Conservation (phyloP, 345 rosid species). For the Ceriops decandra region DNA sequence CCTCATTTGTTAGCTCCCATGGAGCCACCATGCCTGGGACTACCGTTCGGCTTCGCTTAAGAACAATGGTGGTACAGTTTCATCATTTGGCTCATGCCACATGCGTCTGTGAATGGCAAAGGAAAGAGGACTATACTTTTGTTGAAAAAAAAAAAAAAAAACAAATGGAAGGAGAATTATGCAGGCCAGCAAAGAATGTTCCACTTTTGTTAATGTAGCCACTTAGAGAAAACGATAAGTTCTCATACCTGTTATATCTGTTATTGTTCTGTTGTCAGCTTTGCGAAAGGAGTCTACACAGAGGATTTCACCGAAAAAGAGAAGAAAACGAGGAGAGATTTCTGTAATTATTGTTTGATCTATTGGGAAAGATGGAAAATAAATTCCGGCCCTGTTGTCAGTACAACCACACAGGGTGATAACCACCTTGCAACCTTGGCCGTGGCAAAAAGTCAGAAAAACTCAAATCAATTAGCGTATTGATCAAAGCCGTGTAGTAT, state of each 20-base stretch:
- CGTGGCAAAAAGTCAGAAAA: too few relatives aligned
- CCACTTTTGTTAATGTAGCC: neutral
- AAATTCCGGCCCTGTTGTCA: too few relatives aligned
- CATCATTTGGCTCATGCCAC: neutral
- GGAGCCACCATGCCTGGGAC: too few relatives aligned
- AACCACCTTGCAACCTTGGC: too few relatives aligned
- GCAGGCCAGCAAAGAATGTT: neutral
- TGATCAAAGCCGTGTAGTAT: too few relatives aligned
- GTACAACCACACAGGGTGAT: too few relatives aligned
- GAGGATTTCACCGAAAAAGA: neutral
- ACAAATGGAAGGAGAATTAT: neutral
- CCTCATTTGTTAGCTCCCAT: too few relatives aligned
- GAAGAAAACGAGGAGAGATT: neutral
- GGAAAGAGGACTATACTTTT: too few relatives aligned
- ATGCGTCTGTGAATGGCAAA: neutral
- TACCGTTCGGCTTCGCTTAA: too few relatives aligned
- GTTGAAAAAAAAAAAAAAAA: neutral
- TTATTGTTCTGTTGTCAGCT: slow-evolving; percentile 1
- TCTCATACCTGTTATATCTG: neutral
- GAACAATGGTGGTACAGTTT: too few relatives aligned
- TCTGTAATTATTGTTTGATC: neutral
- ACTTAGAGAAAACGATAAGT: neutral
- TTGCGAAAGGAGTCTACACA: neutral
- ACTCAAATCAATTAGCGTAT: too few relatives aligned
- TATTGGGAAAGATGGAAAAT: neutral